Base-by-base conservation (phyloP, 768 basidiomycete species). In the Suillus cothurnatus region DNA sequence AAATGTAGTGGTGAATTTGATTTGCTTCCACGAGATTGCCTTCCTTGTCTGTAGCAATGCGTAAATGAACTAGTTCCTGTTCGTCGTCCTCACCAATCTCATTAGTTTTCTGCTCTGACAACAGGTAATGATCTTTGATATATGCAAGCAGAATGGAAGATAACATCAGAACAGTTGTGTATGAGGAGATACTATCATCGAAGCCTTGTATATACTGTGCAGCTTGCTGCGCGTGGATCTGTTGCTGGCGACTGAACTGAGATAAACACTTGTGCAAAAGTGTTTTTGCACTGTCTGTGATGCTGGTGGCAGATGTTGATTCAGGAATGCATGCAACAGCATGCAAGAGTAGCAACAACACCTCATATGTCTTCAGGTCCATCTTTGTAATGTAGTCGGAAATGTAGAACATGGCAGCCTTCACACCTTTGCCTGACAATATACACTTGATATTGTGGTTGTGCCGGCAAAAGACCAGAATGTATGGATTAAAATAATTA, bases 361-460 rank as follows among this genome's bases (percentile, higher is more conserved):
- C 68, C 23, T 79, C 61, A 63, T 74, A 67, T 4, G 71, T 74
- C 6, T 73, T 76, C 2, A 71, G 5, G 23, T 70, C 73, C 67
- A 72, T 70, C 53, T 78, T 80, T 14, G 77, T 80, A 19, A 79
- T 79, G 53, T 79, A 78, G 43, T 79, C 70, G 0, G 75, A 73
- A 19, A 80, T 77, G 60, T 78, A 80, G 61, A 76, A 78, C 71
- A 79, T 77, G 0, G 76, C 76, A 21, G 77, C 76, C 57, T 76
- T 79, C 1, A 74, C 78, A 47, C 68, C 68, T 59, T 72, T 71
- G 0, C 78, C 77, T 19, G 76, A 78, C 19, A 77, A 63, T 9
- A 80, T 77, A 45, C 75, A 78, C 38, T 78, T 76, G 1, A 78
- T 61, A 28, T 79, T 72, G 66, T 80, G 75, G 61, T 78, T 79